Conservation (phyloP, 129 eudicot species). For the Flaveria robusta region DNA sequence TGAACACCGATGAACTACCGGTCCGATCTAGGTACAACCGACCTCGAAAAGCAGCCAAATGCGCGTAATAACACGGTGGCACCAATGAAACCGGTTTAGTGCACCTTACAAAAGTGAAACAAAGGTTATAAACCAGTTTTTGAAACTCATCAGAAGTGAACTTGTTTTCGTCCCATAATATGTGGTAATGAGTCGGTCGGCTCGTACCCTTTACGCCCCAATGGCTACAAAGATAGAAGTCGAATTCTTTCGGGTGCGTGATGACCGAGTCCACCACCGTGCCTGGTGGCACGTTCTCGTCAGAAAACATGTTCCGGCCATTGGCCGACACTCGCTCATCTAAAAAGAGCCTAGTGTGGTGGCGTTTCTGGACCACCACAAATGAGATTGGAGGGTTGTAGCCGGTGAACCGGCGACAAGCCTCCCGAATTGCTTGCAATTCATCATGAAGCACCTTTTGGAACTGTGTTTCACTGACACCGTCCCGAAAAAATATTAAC, state of each 20-base stretch:
- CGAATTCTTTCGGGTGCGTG: slow-evolving; percentile 86
- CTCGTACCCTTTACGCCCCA: slow-evolving; percentile 96
- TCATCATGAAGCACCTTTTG: slow-evolving; percentile 80
- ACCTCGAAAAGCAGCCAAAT: slow-evolving; percentile 93
- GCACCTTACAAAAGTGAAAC: slow-evolving; percentile 91
- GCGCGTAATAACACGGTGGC: slow-evolving; percentile 97
- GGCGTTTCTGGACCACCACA: slow-evolving; percentile 89
- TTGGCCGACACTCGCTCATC: slow-evolving; percentile 36
- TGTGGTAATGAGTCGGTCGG: slow-evolving; percentile 82
- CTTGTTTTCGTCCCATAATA: slow-evolving; percentile 77
- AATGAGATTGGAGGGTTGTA: slow-evolving; percentile 86
- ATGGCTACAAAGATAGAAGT: slow-evolving; percentile 93
- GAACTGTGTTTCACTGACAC: slow-evolving; percentile 96
- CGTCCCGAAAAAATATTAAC: slow-evolving; percentile 83
- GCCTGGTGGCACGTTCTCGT: slow-evolving; percentile 88
- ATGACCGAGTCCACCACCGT: slow-evolving; percentile 88
- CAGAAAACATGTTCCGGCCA: slow-evolving; percentile 28
- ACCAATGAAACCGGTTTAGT: slow-evolving; percentile 96
- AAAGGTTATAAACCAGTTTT: slow-evolving; percentile 76
- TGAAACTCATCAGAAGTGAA: slow-evolving; percentile 92
- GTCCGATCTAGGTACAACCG: slow-evolving; percentile 74
- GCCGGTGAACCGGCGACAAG: slow-evolving; percentile 51
- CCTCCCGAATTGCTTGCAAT: slow-evolving; percentile 56
- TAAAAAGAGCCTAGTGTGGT: slow-evolving; percentile 86
- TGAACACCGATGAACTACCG: slow-evolving; percentile 35